A percentile compares a stretch with the other conserved stretches of the same genome.
Evolutionary conservation across 2,329 filamentous ascomycete species (phyloP).

Genomic region (Fusarium metavorans): DNA sequence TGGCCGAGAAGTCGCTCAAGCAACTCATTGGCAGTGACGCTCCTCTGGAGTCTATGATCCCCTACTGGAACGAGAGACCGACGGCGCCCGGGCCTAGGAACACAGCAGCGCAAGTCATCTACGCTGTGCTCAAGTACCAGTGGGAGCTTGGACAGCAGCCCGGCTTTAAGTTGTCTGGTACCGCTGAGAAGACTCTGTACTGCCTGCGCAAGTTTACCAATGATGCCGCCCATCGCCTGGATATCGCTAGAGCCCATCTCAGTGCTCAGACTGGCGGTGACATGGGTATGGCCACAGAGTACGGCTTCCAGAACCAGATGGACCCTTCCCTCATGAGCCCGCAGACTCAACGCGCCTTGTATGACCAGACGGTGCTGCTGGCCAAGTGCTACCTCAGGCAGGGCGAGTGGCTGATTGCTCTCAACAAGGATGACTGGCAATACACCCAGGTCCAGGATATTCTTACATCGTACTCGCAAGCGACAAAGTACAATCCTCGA

Average conservation of each 20-base stretch:
- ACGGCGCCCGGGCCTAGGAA: slow-evolving; percentile 50
- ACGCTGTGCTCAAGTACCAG: slow-evolving; percentile 96
- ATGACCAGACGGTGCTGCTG: slow-evolving; percentile 77
- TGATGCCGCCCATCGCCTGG: slow-evolving; percentile 68
- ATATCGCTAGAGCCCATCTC: slow-evolving; percentile 64
- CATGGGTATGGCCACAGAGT: slow-evolving; percentile 59
- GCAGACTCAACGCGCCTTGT: slow-evolving; percentile 64
- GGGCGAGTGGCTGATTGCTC: slow-evolving; percentile 91
- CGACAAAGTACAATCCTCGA: slow-evolving; percentile 91
- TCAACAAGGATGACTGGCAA: slow-evolving; percentile 91
- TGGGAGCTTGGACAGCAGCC: slow-evolving; percentile 85
- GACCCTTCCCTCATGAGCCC: slow-evolving; percentile 60
- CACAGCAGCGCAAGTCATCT: slow-evolving; percentile 83
- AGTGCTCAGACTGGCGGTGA: slow-evolving; percentile 61
- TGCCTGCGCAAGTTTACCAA: slow-evolving; percentile 72
- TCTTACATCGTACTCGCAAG: slow-evolving; percentile 88
- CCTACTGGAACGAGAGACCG: slow-evolving; percentile 63
- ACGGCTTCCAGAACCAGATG: slow-evolving; percentile 62
- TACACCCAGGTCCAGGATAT: slow-evolving; percentile 89
- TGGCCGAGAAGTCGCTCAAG: slow-evolving; percentile 95
- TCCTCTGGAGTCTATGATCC: slow-evolving; percentile 70
- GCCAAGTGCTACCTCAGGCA: slow-evolving; percentile 97
- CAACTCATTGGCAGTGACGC: slow-evolving; percentile 83
- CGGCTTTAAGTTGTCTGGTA: slow-evolving; percentile 54
- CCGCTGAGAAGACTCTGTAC: slow-evolving; percentile 67